These are phyloP conservation scores for Senecio squalidus DNA, from an alignment of 140 eudicot genomes.

Conservation along the genomic window DNA sequence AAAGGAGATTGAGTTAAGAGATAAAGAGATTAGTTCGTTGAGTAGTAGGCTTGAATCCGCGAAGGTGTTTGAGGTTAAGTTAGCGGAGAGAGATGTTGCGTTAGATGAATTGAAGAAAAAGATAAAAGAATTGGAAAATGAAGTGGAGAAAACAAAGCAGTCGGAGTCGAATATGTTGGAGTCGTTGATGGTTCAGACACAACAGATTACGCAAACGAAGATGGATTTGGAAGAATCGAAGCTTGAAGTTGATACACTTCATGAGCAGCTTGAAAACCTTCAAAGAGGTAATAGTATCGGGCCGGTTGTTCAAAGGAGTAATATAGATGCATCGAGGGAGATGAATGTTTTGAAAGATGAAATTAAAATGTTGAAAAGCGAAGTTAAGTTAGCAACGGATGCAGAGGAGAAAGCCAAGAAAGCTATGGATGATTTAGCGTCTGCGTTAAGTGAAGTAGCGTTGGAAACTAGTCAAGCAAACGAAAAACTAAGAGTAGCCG, in stretches of 20 bases:
- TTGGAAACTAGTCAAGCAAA: slow-evolving; percentile 48
- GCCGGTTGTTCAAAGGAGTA: slow-evolving; percentile 16
- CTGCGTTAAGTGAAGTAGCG: slow-evolving; percentile 73
- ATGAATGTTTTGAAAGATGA: slow-evolving; percentile 32
- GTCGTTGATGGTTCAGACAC: slow-evolving; percentile 40
- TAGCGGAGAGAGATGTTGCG: slow-evolving; percentile 36
- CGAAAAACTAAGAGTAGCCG: slow-evolving; percentile 32
- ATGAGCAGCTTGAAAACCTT: slow-evolving; percentile 27
- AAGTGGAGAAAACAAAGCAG: slow-evolving; percentile 41
- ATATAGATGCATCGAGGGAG: slow-evolving; percentile 14
- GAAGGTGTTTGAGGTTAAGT: slow-evolving; percentile 28
- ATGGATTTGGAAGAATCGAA: slow-evolving; percentile 57
- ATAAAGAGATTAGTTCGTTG: slow-evolving; percentile 29
- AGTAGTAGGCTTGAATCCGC: slow-evolving; percentile 29
- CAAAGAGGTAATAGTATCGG: slow-evolving; percentile 12
- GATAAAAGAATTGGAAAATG: slow-evolving; percentile 48
- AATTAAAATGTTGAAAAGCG: slow-evolving; percentile 36
- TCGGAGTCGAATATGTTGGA: slow-evolving; percentile 45
- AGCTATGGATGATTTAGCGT: slow-evolving; percentile 83
- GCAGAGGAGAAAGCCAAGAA: slow-evolving; percentile 70
- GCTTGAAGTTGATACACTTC: slow-evolving; percentile 36
- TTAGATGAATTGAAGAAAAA: slow-evolving; percentile 28
- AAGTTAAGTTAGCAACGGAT: slow-evolving; percentile 44
- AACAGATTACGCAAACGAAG: slow-evolving; percentile 42
- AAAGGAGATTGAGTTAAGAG: slow-evolving; percentile 38